Percentiles rank a stretch among this genome's conserved stretches.
These are phyloP conservation scores for Singerocomus rubriflavus DNA, from an alignment of 1,284 basidiomycete genomes.

Conservation along the genomic window DNA sequence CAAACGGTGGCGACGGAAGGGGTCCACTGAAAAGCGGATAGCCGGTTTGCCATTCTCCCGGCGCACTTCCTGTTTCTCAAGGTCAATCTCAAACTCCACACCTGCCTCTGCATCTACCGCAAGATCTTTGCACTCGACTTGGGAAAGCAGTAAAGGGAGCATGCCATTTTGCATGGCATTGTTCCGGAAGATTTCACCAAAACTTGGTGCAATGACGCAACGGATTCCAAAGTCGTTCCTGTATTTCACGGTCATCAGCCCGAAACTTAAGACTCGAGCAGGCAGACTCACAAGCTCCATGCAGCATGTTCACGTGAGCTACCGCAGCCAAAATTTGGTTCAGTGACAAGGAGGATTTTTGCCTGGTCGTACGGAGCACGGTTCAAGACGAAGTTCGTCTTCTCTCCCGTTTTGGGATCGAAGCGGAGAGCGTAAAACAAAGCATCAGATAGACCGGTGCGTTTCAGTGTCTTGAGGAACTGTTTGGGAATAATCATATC, in stretches of 20 bases:
- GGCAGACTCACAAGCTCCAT: conserved; percentile 79
- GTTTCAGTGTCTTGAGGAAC: conserved; percentile 93
- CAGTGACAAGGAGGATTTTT: conserved; percentile 86
- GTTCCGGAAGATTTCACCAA: conserved; percentile 92
- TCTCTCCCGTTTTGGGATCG: conserved; percentile 74
- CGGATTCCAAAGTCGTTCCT: conserved; percentile 95
- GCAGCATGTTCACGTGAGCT: conserved; percentile 94
- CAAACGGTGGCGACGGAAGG: conserved; percentile 89
- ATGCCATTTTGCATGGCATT: conserved; percentile 97
- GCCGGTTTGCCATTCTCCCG: conserved; percentile 70
- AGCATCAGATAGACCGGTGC: conserved; percentile 88
- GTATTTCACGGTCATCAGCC: conserved; percentile 9
- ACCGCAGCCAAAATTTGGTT: conserved; percentile 93
- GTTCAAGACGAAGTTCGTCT: conserved; percentile 90
- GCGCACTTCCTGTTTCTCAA: conserved; percentile 84
- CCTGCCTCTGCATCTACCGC: conserved; percentile 81
- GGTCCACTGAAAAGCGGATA: conserved; percentile 77
- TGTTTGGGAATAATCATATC: conserved; percentile 98
- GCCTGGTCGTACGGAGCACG: conserved; percentile 78
- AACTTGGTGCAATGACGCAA: conserved; percentile 89
- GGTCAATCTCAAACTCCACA: conserved; percentile 83
- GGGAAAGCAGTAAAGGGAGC: conserved; percentile 81
- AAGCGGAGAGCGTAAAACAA: conserved; percentile 86
- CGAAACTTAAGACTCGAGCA: conserved; percentile 1
- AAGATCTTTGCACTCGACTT: conserved; percentile 72